Conservation (phyloP, 163 green algal species). For the Picocystis sp. region DNA sequence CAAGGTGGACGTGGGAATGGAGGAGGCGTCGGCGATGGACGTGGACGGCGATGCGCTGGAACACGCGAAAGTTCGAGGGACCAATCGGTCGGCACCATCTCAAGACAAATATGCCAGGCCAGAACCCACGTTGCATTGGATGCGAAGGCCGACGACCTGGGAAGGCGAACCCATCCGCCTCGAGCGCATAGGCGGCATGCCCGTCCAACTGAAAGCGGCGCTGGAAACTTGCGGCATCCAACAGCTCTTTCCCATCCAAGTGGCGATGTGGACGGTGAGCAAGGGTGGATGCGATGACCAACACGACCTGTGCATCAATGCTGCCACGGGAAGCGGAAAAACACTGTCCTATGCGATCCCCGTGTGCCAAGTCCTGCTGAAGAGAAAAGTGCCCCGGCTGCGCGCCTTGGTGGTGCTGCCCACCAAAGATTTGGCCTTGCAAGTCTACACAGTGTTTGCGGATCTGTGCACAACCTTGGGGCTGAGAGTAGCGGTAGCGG, state of each 20-base stretch:
- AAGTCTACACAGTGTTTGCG: slow-evolving; percentile 50
- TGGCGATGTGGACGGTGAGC: slow-evolving; percentile 42
- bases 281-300: slow-evolving; percentile 36
- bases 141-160: background rate
- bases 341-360: slow-evolving; percentile 79
- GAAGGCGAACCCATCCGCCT: background rate
- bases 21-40: background rate
- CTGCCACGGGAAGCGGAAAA: slow-evolving; percentile 80
- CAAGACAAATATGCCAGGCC: background rate
- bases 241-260: slow-evolving; percentile 61
- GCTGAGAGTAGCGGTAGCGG: slow-evolving; percentile 32
- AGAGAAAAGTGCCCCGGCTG: slow-evolving; percentile 24
- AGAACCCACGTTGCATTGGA: slow-evolving; percentile 2
- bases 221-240: slow-evolving; percentile 15
- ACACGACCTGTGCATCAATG: slow-evolving; percentile 66
- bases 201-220: background rate
- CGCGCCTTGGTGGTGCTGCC: slow-evolving; percentile 68
- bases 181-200: background rate
- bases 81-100: background rate
- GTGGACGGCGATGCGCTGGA: background rate
- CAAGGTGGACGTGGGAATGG: background rate
- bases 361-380: slow-evolving; percentile 44
- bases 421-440: slow-evolving; percentile 65
- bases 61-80: background rate
- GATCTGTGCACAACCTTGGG: slow-evolving; percentile 30